Evolutionary conservation across 176 grass and related monocot species (phyloP), one percentile per base, ranked within the genome.

Genomic region (Hordeum marinum): DNA sequence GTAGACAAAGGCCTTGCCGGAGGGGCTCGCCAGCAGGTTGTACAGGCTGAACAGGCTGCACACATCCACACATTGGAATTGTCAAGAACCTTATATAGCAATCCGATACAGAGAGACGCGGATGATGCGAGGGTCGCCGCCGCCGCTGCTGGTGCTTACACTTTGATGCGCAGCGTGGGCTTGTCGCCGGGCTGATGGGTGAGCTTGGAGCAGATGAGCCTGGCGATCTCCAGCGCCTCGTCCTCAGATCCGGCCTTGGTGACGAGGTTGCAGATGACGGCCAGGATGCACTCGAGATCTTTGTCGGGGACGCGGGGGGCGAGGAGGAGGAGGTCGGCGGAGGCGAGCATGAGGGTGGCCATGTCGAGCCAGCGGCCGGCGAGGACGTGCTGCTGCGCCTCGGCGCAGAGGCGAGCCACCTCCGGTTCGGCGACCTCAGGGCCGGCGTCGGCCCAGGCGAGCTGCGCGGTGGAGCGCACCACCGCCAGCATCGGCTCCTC

Each of bases 241-340:
- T 94, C 89, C 76, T 92, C 87, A 54, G 90, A 90, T 72, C 68
- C 61, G 17, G 90, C 88, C 83, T 88, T 94, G 27, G 96, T 92
- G 58, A 99, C 96, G 75, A 99, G 84, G 84, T 80, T 94, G 82
- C 91, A 99, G 77, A 91, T 94, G 66, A 99, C 85, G 57, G 93
- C 90, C 5, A 96, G 89, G 74, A 92, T 40, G 74, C 90, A 96
- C 87, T 99, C 96, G 76, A 99, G 92, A 89, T 99, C 96, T 92
- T 92, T 99, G 84, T 96, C 91, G 2, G 90, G 48, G 48, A 91
- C 75, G 77, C 76, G 89, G 12, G 92, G 78, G 35, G 88, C 48
- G 20, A 90, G 81, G 81, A 96, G 82, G 43, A 98, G 88, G 60
- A 99, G 82, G 66, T 99, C 93, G 52, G 85, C 90, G 11, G 88